Base-by-base conservation (phyloP, 768 basidiomycete genomes). In the Nidula microcarpa region DNA sequence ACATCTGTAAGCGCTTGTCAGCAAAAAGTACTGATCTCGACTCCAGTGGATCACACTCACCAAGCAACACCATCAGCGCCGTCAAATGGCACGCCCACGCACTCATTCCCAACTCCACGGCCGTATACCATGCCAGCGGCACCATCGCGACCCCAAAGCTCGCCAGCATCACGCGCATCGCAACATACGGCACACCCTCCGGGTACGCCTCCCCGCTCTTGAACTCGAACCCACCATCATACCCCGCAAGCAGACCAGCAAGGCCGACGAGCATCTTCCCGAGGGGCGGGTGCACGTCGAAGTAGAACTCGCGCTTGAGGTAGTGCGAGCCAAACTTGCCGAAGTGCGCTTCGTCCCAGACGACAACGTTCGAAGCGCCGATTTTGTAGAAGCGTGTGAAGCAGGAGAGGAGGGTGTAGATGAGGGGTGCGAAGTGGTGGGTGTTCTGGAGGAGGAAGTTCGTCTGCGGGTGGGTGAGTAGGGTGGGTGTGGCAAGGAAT, bases 261-360 rank as follows among this genome's bases (percentile, higher is more conserved):
- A 99, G 79, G 7, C 94, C 97, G 55, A 99, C 96, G 52, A 99
- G 80, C 94, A 99, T 98, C 78, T 99, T 99, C 3, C 97, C 97
- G 41, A 99, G 79, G 0, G 97, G 97, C 5, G 97, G 97, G 63
- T 99, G 97, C 30, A 98, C 97, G 64, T 99, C 97, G 68, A 98
- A 98, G 77, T 98, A 98, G 73, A 98, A 98, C 68, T 97, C 94
- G 64, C 94, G 90, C 71, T 98, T 97, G 71, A 99, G 85, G 71
- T 99, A 98, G 71, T 98, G 89, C 49, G 92, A 92, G 49, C 93
- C 97, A 71, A 99, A 98, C 73, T 99, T 98, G 60, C 97, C 97
- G 70, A 98, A 99, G 71, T 99, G 97, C 37, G 97, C 96, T 76
- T 99, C 97, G 69, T 99, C 97, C 97, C 96, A 98, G 54, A 98